Evolutionary conservation across 495 filamentous ascomycete species (phyloP).

Genomic region (Endocarpon pusillum): DNA sequence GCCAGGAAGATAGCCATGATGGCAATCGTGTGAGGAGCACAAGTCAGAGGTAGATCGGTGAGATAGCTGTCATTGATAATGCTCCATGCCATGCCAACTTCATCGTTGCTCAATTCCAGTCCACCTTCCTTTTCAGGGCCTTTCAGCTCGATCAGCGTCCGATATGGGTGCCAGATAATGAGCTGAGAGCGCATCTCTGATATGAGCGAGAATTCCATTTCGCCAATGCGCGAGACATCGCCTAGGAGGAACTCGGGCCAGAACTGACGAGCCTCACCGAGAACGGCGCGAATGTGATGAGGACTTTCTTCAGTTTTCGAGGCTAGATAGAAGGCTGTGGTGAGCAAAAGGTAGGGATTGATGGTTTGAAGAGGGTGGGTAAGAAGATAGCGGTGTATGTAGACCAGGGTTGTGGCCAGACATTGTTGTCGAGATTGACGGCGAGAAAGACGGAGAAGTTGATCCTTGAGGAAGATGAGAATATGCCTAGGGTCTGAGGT

Average conservation of each 20-base stretch:
- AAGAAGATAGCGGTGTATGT: constrained; percentile 83
- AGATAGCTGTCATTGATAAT: constrained; percentile 94
- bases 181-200: constrained; percentile 88
- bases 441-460: constrained; percentile 66
- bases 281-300: constrained; percentile 81
- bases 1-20: constrained; percentile 79
- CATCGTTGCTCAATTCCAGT: constrained; percentile 58
- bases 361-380: constrained; percentile 83
- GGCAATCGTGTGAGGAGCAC: constrained; percentile 79
- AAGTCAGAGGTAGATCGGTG: constrained; percentile 78
- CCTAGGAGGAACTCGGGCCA: constrained; percentile 74
- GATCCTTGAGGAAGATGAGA: constrained; percentile 81
- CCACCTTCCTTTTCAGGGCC: constrained; percentile 24
- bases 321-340: constrained; percentile 84
- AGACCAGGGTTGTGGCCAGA: constrained; percentile 86
- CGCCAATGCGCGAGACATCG: constrained; percentile 78
- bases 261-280: constrained; percentile 65
- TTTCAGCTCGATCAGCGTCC: constrained; percentile 61
- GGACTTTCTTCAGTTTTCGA: constrained; percentile 98
- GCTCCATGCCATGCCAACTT: constrained; percentile 59
- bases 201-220: constrained; percentile 93
- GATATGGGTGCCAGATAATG: constrained; percentile 95
- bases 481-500: constrained; percentile 67
- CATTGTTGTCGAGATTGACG: constrained; percentile 72
- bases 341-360: constrained; percentile 81